Evolutionary conservation across 2,329 filamentous ascomycete genomes (phyloP), one percentile per base, ranked within the genome.

Genomic region (Nemania serpens): DNA sequence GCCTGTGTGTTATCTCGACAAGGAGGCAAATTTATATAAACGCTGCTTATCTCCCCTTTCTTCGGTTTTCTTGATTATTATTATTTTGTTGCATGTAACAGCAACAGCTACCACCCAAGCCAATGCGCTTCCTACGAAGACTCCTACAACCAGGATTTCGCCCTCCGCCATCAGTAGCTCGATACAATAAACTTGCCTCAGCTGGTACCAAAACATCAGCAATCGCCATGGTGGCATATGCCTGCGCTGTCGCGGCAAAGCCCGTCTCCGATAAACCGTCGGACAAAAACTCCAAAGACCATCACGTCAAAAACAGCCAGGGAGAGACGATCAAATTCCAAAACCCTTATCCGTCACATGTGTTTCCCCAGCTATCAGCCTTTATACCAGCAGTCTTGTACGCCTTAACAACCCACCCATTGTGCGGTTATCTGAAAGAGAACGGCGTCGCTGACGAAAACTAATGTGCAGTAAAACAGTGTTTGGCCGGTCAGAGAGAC

Each of bases 261-360:
- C 69, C 75, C 20, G 68, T 71, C 37, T 67, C 73, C 45, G 69
- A 48, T 33, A 59, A 76, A 25, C 77, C 80, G 7, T 75, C 79
- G 2, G 77, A 80, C 33, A 80, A 79, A 29, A 66, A 71, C n/a
- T 67, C 73, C 20, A 79, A 80, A 57, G 74, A 80, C 18, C 82
- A 85, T 65, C 81, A 86, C 61, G 70, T 83, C 51, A 73, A 78
- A 59, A 68, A 74, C 43, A 74, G 72, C 52, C 65, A 74, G 43
- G 81, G 81, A 43, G 68, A 72, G 17, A 73, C 71, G 39, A 69
- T 76, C 48, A 76, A 77, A 61, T 86, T 85, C 70, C 74, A 74
- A 59, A 86, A 85, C 62, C 78, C 79, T 0, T 78, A 85, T 53
- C 77, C 80, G n/a, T 85, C 82, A 0, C 81, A 69, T 33, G 43